Conservation (phyloP, 225 moss, liverwort and hornwort species). For the Sphagnum contortum region DNA sequence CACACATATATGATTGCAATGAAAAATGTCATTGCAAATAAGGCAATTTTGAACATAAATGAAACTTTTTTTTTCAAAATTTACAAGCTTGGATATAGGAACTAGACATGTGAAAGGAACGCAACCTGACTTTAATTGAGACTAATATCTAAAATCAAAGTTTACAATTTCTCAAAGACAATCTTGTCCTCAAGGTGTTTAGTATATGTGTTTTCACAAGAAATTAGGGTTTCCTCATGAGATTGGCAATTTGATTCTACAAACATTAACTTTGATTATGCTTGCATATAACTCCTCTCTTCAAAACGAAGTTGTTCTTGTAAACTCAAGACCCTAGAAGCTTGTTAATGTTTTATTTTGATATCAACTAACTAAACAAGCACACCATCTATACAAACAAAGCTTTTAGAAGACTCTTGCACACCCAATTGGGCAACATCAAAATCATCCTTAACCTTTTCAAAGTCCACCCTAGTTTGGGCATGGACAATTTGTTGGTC, state of each 20-base stretch:
- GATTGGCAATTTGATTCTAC: not conserved
- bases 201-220: not conserved
- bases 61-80: not conserved
- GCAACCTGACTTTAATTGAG: not conserved
- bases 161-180: not conserved
- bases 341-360: not conserved
- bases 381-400: not conserved
- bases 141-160: not conserved
- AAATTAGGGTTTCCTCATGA: not conserved
- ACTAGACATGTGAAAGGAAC: not conserved
- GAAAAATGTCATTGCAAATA: not conserved
- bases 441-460: not conserved
- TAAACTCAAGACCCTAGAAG: not conserved
- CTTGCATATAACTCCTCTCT: not conserved
- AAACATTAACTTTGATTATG: not conserved
- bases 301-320: not conserved
- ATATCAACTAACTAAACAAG: not conserved
- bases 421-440: not conserved
- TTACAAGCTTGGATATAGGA: not conserved
- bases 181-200: not conserved
- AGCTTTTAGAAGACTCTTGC: not conserved
- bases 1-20: slow-evolving; percentile 1
- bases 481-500: not conserved
- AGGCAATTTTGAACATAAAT: not conserved
- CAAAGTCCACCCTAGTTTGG: not conserved